A percentile compares a stretch with the other conserved stretches of the same genome.
These are phyloP conservation scores for Termitomyces bulborhizus DNA, from an alignment of 768 basidiomycete species.

Conservation along the genomic window DNA sequence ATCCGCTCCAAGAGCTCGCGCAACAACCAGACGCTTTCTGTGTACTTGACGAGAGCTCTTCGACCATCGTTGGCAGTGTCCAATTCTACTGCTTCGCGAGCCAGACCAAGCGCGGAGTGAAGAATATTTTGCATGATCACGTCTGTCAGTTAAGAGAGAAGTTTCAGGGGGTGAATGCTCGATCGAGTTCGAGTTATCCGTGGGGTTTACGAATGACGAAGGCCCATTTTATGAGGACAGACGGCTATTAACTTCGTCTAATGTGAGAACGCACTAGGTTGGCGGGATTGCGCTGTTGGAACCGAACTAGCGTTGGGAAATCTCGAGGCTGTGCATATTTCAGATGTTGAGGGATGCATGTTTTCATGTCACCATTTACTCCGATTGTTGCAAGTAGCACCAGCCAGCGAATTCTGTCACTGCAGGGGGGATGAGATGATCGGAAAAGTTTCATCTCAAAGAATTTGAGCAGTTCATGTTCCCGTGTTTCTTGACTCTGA, in stretches of 20 bases:
- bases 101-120: slow-evolving; percentile 4
- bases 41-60: slow-evolving; percentile 5
- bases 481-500: no score
- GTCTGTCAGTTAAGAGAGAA: background rate
- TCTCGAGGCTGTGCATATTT: background rate
- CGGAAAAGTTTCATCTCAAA: background rate
- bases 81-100: slow-evolving; percentile 7
- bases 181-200: background rate
- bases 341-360: background rate
- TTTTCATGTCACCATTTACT: background rate
- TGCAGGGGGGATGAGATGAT: no score
- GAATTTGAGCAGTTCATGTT: no score
- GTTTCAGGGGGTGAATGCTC: background rate
- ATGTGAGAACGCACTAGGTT: background rate
- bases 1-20: slow-evolving; percentile 8
- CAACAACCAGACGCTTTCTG: slow-evolving; percentile 9
- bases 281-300: background rate
- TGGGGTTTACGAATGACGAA: background rate
- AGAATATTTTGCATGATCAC: slow-evolving; percentile 1
- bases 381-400: background rate
- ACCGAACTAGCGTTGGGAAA: background rate
- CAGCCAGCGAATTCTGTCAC: no score
- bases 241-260: background rate
- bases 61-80: background rate
- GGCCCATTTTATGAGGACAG: background rate